Percentiles rank a stretch among this genome's conserved stretches.
Conservation (phyloP, 306 rosid species). For the Quercus ilex region DNA sequence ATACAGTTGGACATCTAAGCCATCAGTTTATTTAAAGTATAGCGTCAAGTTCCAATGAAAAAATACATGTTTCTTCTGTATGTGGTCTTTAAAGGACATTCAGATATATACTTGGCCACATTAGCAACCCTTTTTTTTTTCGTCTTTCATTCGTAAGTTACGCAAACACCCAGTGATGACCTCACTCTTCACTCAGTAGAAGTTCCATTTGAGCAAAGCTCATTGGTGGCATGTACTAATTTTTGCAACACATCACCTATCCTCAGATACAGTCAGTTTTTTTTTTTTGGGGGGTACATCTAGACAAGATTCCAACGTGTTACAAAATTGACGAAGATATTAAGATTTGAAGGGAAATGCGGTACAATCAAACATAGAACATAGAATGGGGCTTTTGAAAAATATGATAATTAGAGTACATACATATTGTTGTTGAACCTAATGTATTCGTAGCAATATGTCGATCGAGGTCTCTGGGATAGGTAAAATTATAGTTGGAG, state of each 20-base stretch:
- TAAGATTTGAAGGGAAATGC: constrained; percentile 12
- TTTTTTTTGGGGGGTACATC: not conserved
- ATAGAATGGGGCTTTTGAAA: constrained; percentile 27
- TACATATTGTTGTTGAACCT: constrained; percentile 22
- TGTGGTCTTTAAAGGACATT: not conserved
- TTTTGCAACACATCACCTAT: not conserved
- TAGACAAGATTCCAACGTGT: constrained; percentile 20
- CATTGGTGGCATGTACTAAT: too few relatives aligned
- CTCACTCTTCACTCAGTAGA: too few relatives aligned
- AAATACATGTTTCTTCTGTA: not conserved
- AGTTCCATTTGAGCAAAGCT: too few relatives aligned
- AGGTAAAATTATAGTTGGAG: constrained; percentile 2
- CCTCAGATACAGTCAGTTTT: too few relatives aligned
- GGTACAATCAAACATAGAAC: constrained; percentile 7
- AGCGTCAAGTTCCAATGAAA: too few relatives aligned
- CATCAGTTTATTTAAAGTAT: too few relatives aligned
- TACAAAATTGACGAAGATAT: constrained; percentile 34
- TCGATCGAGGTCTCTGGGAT: constrained; percentile 26
- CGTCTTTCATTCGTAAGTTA: too few relatives aligned
- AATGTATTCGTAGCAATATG: constrained; percentile 25
- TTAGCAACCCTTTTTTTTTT: not conserved
- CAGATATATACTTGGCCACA: not conserved
- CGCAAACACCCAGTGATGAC: too few relatives aligned
- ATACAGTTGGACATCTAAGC: too few relatives aligned
- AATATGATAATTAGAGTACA: constrained; percentile 8